phyloP scores from a whole-genome alignment of 441 rosid species.

The Syzygium syzygioides region DNA sequence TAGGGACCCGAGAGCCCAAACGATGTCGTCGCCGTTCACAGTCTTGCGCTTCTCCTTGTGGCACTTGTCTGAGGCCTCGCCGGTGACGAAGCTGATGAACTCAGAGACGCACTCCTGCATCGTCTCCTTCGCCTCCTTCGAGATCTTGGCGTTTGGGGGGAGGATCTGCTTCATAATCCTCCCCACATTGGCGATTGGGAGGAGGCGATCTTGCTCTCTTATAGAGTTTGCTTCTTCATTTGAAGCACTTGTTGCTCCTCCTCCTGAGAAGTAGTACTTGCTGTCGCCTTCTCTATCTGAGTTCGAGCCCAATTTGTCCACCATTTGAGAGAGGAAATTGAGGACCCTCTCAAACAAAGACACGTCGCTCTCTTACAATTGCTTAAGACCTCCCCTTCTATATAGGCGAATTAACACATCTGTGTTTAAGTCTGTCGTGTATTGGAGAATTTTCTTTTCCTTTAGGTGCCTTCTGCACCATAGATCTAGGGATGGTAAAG shows the following conservation, averaged over 20 bases:
- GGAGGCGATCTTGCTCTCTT: slow-evolving; percentile 69
- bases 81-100: slow-evolving; percentile 8
- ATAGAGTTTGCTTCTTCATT: slow-evolving; percentile 26
- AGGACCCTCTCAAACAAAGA: slow-evolving; percentile 29
- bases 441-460: not conserved
- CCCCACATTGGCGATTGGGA: slow-evolving; percentile 23
- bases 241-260: not conserved
- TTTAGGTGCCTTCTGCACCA: not conserved
- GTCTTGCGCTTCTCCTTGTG: slow-evolving; percentile 7
- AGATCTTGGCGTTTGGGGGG: slow-evolving; percentile 9
- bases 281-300: slow-evolving; percentile 2
- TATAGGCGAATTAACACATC: not conserved
- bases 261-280: slow-evolving; percentile 17
- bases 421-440: not conserved
- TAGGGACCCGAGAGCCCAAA: not conserved
- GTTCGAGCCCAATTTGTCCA: slow-evolving; percentile 14
- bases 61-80: slow-evolving; percentile 4
- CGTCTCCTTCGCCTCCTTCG: slow-evolving; percentile 8
- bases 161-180: slow-evolving; percentile 10
- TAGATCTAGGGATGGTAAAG: not conserved
- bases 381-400: not conserved
- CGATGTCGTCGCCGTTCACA: not conserved
- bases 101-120: slow-evolving; percentile 8
- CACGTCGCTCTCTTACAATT: slow-evolving; percentile 16
- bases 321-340: slow-evolving; percentile 19